Evolutionary conservation across 768 basidiomycete species (phyloP).

Genomic region (Hygrocybe punicea): DNA sequence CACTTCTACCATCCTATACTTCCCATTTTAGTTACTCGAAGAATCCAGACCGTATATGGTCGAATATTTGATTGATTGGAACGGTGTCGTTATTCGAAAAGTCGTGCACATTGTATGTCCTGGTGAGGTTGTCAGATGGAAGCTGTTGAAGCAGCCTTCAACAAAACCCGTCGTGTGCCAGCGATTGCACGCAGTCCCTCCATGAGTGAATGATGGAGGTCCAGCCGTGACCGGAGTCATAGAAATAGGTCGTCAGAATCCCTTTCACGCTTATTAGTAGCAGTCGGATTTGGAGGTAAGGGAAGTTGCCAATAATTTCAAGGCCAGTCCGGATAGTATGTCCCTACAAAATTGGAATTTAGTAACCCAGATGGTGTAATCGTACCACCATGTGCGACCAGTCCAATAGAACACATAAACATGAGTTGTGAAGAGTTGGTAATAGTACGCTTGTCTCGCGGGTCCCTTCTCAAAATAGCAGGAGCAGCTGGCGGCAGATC

Average conservation of each 20-base stretch:
- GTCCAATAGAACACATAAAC: slow-evolving; percentile 19
- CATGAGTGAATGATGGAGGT: slow-evolving; percentile 9
- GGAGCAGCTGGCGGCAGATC: no score
- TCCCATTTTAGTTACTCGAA: no score
- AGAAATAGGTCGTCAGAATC: slow-evolving; percentile 40
- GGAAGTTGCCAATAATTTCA: slow-evolving; percentile 18
- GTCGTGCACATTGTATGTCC: slow-evolving; percentile 16
- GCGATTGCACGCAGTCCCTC: slow-evolving; percentile 29
- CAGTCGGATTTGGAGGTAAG: slow-evolving; percentile 12
- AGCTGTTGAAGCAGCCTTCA: slow-evolving; percentile 15
- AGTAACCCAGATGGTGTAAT: slow-evolving; percentile 20
- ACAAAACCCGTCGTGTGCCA: slow-evolving; percentile 34
- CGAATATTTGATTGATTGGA: no score
- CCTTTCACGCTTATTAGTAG: slow-evolving; percentile 48
- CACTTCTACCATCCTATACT: no score
- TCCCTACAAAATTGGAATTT: slow-evolving; percentile 28
- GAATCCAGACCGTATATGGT: no score
- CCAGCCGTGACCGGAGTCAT: slow-evolving; percentile 17
- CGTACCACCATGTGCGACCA: slow-evolving; percentile 40
- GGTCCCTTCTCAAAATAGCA: no score
- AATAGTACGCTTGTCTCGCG: slow-evolving; percentile 9
- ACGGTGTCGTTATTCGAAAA: no score
- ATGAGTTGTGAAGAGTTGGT: not conserved
- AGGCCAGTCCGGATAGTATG: slow-evolving; percentile 20
- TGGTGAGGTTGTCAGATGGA: slow-evolving; percentile 1